A percentile compares a stretch with the other conserved stretches of the same genome.
Conservation (phyloP, 2,329 filamentous ascomycete species). For the Neopestalotiopsis clavispora region DNA sequence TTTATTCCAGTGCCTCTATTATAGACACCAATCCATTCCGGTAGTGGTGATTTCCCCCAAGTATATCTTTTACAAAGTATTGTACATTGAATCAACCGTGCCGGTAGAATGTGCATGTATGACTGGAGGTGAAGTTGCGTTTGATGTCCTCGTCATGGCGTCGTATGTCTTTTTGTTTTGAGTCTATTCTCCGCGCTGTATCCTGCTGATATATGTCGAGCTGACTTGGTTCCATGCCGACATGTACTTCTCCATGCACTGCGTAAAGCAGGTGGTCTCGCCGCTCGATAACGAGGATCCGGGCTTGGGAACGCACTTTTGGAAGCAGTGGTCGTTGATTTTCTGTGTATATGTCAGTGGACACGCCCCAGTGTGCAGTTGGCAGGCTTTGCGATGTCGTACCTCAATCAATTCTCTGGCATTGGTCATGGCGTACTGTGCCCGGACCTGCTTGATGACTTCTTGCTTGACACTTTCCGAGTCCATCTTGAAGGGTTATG, state of each 20-base stretch:
- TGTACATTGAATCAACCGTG: slow-evolving; percentile 2
- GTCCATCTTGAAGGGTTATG: slow-evolving; percentile 50
- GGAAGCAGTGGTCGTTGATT: slow-evolving; percentile 82
- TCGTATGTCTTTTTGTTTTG: not conserved
- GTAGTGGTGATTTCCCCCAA: not conserved
- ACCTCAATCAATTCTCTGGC: slow-evolving; percentile 74
- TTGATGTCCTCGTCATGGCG: not conserved
- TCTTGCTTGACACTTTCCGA: slow-evolving; percentile 63
- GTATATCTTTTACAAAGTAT: slow-evolving; percentile 11
- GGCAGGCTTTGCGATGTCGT: slow-evolving; percentile 29
- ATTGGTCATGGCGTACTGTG: slow-evolving; percentile 70
- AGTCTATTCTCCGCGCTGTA: slow-evolving; percentile 56
- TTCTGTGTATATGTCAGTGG: slow-evolving; percentile 53
- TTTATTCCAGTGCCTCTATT: not conserved
- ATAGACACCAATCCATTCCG: not conserved
- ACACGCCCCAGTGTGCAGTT: not conserved
- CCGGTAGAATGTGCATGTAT: not conserved
- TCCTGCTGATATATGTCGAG: slow-evolving; percentile 66
- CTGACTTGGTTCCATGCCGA: slow-evolving; percentile 78
- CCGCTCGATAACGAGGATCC: slow-evolving; percentile 67
- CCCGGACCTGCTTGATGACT: slow-evolving; percentile 68
- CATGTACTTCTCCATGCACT: slow-evolving; percentile 88
- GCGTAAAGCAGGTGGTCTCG: slow-evolving; percentile 73
- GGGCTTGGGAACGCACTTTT: slow-evolving; percentile 75
- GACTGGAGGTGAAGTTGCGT: not conserved